These are phyloP conservation scores for Sonneratia caseolaris DNA, from an alignment of 345 rosid species.

Conservation along the genomic window DNA sequence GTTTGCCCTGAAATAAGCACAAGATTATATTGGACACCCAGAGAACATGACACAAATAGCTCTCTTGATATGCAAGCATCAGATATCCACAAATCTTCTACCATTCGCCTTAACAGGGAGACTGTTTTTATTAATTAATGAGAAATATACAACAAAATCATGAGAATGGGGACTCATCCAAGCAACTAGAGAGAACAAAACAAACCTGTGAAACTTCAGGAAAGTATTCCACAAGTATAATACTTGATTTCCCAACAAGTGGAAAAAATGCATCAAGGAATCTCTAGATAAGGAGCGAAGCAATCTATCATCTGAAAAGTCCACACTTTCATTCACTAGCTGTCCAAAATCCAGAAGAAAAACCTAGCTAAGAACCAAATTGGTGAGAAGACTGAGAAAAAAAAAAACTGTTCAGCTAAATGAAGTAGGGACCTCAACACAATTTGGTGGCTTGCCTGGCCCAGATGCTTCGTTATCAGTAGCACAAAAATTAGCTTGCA, in stretches of 20 bases:
- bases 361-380: neutral
- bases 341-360: constrained; percentile 26
- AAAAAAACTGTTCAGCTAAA: constrained; percentile 11
- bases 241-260: constrained; percentile 54
- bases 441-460: constrained; percentile 58
- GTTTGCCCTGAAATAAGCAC: constrained; percentile 47
- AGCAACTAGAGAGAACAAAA: constrained; percentile 8
- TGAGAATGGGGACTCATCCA: neutral
- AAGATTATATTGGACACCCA: neutral
- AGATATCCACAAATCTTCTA: neutral
- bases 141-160: neutral
- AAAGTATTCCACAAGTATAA: constrained; percentile 66
- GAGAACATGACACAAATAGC: neutral
- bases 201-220: constrained; percentile 82
- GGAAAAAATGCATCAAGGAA: constrained; percentile 36
- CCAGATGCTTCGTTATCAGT: constrained; percentile 32
- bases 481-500: constrained; percentile 24
- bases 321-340: constrained; percentile 33
- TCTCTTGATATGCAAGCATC: neutral
- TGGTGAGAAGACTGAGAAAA: neutral
- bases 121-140: neutral
- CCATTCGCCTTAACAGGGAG: neutral
- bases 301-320: constrained; percentile 31
- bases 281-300: constrained; percentile 39
- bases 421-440: constrained; percentile 67